Percentiles rank a stretch among this genome's conserved stretches.
Conservation (phyloP, 129 eudicot genomes). For the Arctium lappa region DNA sequence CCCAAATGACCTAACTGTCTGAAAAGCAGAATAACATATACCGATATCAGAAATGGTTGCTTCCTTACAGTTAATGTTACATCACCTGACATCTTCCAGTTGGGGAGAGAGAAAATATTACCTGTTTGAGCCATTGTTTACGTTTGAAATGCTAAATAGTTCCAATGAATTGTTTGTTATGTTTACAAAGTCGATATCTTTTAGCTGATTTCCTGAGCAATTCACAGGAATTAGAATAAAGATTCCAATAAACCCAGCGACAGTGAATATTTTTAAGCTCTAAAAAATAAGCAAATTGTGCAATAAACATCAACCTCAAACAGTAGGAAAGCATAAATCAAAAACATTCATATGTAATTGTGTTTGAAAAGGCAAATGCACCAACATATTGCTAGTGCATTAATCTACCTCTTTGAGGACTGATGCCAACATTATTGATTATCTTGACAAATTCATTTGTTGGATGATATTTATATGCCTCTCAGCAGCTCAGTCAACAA, state of each 20-base stretch:
- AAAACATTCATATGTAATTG: not conserved
- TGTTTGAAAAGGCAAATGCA: not conserved
- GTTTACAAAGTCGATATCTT: slow-evolving; percentile 33
- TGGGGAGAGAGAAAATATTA: slow-evolving; percentile 5
- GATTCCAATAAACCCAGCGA: slow-evolving; percentile 61
- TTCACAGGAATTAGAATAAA: slow-evolving; percentile 68
- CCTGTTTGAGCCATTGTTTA: slow-evolving; percentile 63
- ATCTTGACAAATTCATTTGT: not conserved
- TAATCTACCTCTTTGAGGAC: not conserved
- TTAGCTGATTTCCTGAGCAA: slow-evolving; percentile 57
- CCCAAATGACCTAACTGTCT: not conserved
- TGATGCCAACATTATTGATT: not conserved
- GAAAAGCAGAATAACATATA: not conserved
- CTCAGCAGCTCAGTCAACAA: not conserved
- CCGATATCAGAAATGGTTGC: not conserved
- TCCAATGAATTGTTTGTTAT: slow-evolving; percentile 56
- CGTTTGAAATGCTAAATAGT: slow-evolving; percentile 62
- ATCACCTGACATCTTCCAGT: not conserved
- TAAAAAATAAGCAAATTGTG: not conserved
- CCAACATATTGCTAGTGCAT: not conserved
- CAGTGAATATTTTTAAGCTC: slow-evolving; percentile 52
- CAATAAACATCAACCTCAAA: slow-evolving; percentile 1
- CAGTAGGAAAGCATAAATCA: not conserved
- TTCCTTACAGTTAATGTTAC: not conserved
- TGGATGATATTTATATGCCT: not conserved